Conservation (phyloP, 2,329 filamentous ascomycete genomes). For the Hypoxylon sp. region DNA sequence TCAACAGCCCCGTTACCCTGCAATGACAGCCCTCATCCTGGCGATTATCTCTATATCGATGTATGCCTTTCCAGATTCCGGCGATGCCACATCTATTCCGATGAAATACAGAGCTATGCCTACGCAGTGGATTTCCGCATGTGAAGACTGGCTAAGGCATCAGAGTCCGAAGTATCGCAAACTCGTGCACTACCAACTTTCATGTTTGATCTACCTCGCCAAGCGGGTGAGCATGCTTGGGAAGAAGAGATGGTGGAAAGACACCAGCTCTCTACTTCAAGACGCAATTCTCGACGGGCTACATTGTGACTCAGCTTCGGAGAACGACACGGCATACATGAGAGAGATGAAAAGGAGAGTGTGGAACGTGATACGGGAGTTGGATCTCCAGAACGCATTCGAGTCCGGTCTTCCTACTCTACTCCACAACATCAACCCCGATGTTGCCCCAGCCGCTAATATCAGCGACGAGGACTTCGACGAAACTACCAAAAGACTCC, state of each 20-base stretch:
- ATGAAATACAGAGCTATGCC: slow-evolving; percentile 20
- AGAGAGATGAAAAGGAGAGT: slow-evolving; percentile 41
- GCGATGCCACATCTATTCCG: slow-evolving; percentile 11
- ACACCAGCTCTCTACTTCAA: slow-evolving; percentile 39
- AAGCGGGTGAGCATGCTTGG: slow-evolving; percentile 38
- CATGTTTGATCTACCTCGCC: slow-evolving; percentile 40
- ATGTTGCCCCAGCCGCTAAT: slow-evolving; percentile 34
- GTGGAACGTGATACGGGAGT: slow-evolving; percentile 38
- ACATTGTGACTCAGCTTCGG: slow-evolving; percentile 29
- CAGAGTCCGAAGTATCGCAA: slow-evolving; percentile 35
- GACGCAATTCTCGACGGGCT: slow-evolving; percentile 39
- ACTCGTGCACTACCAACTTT: slow-evolving; percentile 38
- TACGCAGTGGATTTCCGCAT: slow-evolving; percentile 35
- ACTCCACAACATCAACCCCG: slow-evolving; percentile 34
- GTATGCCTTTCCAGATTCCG: slow-evolving; percentile 12
- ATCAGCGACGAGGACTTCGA: slow-evolving; percentile 38
- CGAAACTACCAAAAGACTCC: slow-evolving; percentile 27
- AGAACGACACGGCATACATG: slow-evolving; percentile 22
- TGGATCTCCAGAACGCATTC: slow-evolving; percentile 40
- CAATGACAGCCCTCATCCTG: slow-evolving; percentile 43
- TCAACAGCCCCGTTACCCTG: slow-evolving; percentile 12
- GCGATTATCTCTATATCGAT: slow-evolving; percentile 39
- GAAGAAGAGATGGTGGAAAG: slow-evolving; percentile 43
- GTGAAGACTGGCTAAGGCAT: slow-evolving; percentile 36
- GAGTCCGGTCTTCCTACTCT: slow-evolving; percentile 39